Percentiles rank a stretch among this genome's conserved stretches.
Conservation (phyloP, 345 rosid species). For the Psidium guajava region DNA sequence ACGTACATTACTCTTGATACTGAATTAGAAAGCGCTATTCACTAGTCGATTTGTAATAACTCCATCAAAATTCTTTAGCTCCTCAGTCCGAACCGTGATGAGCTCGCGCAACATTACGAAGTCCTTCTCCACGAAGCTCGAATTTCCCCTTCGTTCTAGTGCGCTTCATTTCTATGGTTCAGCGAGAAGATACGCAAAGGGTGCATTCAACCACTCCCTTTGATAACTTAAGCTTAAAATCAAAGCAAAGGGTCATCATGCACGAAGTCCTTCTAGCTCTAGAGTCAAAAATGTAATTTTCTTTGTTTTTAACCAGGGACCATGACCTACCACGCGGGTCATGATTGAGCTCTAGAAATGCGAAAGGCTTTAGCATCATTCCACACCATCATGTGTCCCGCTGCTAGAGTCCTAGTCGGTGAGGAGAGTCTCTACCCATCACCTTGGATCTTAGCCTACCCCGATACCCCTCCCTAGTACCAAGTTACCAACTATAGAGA, state of each 20-base stretch:
- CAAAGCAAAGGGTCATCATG: not conserved
- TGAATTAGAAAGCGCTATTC: not conserved
- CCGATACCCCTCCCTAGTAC: not conserved
- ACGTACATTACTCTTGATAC: not conserved
- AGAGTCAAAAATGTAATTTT: not conserved
- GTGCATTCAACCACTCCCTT: not conserved
- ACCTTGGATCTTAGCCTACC: not conserved
- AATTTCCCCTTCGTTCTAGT: not conserved
- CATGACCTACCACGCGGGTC: not conserved
- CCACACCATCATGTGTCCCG: not conserved
- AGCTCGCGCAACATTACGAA: not conserved
- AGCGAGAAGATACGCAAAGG: not conserved
- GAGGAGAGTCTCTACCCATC: not conserved
- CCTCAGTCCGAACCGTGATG: not conserved
- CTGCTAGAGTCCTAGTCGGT: not conserved
- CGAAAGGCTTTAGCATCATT: not conserved
- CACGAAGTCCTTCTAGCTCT: not conserved
- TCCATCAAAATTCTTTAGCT: not conserved
- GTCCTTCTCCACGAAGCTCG: not conserved
- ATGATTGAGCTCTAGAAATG: not conserved
- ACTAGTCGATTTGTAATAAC: not conserved
- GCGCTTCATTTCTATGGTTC: not conserved
- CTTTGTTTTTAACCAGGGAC: not conserved
- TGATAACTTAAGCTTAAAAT: not conserved
- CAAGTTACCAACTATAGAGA: not conserved